Conservation (phyloP, 495 filamentous ascomycete species). For the Penicillium dipodomyicola region DNA sequence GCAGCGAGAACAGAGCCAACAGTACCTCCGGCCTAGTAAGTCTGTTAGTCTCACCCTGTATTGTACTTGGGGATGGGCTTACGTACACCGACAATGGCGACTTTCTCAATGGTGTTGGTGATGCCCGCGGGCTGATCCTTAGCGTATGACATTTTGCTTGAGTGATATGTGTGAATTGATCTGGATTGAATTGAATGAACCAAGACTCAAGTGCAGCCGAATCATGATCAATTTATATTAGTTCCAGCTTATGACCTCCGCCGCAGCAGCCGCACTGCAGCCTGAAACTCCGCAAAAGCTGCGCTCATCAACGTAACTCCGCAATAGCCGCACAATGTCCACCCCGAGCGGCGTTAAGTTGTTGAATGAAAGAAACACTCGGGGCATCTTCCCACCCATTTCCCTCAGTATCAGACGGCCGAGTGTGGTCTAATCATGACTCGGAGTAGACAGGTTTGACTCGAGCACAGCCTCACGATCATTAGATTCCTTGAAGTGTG, state of each 20-base stretch:
- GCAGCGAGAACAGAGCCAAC: constrained; percentile 52
- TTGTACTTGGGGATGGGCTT: not conserved
- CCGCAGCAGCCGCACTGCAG: not conserved
- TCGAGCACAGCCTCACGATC: not conserved
- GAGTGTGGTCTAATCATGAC: not conserved
- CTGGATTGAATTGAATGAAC: not conserved
- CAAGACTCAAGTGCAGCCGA: not conserved
- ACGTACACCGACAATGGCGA: constrained; percentile 52
- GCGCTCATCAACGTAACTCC: no score
- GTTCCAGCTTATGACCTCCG: not conserved
- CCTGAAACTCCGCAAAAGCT: not conserved
- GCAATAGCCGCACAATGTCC: not conserved
- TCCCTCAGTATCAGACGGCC: not conserved
- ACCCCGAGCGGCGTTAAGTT: constrained; percentile 1
- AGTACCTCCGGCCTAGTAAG: constrained; percentile 57
- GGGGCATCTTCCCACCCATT: not conserved
- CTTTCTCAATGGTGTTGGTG: constrained; percentile 42
- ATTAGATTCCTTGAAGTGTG: no score
- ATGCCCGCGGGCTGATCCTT: constrained; percentile 42
- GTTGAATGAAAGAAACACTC: not conserved
- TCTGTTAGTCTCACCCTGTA: constrained; percentile 14
- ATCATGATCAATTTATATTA: not conserved
- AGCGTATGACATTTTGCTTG: constrained; percentile 29
- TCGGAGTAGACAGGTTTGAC: not conserved
- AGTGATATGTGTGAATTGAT: not conserved